Percentiles rank a stretch among this genome's conserved stretches.
phyloP scores from a whole-genome alignment of 1,284 basidiomycete species.

The Pascua guehoae region DNA sequence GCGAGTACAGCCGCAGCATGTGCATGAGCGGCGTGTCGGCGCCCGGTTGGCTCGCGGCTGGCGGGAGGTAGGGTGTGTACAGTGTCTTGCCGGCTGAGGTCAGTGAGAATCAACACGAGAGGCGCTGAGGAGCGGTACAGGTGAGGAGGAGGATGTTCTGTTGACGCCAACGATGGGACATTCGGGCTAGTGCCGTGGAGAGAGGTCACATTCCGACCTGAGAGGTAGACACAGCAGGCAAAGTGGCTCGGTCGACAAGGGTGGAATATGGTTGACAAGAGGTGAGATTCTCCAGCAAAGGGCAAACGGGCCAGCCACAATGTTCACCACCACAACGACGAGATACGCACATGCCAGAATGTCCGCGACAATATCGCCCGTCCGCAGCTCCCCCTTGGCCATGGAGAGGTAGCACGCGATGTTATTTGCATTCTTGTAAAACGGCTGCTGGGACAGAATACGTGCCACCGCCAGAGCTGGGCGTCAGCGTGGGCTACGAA shows the following conservation, averaged over 20 bases:
- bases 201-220: too few species aligned
- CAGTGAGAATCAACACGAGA: not conserved
- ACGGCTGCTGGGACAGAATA: slow-evolving; percentile 24
- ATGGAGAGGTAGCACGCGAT: slow-evolving; percentile 48
- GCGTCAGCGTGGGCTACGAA: too few species aligned
- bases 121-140: too few species aligned
- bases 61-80: slow-evolving; percentile 40
- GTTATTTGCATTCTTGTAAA: slow-evolving; percentile 31
- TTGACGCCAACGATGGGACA: too few species aligned
- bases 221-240: too few species aligned
- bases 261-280: too few species aligned
- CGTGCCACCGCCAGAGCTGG: slow-evolving; percentile 22
- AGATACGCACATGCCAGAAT: slow-evolving; percentile 20
- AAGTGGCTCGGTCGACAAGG: too few species aligned
- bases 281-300: too few species aligned
- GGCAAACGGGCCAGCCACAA: not conserved
- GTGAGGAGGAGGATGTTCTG: too few species aligned
- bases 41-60: slow-evolving; percentile 3
- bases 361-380: slow-evolving; percentile 35
- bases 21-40: slow-evolving; percentile 32
- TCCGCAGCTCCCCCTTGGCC: slow-evolving; percentile 45
- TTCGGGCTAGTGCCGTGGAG: too few species aligned
- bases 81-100: slow-evolving; percentile 22
- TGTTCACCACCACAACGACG: not conserved
- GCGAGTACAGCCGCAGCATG: slow-evolving; percentile 44